Conservation (phyloP, 345 rosid genomes). For the Bretschneidera sinensis region DNA sequence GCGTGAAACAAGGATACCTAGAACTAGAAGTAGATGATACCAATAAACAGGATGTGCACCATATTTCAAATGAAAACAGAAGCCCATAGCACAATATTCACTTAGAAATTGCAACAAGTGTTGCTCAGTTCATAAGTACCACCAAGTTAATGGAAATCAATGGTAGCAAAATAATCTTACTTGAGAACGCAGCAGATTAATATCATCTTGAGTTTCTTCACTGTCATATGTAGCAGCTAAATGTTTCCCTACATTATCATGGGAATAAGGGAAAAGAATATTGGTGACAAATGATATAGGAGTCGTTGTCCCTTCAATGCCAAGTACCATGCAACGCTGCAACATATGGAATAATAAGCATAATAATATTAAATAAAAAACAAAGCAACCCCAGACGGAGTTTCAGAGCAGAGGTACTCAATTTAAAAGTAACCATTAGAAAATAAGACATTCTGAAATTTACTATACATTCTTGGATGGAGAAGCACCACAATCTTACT, state of each 20-base stretch:
- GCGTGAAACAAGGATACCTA: too few relatives aligned
- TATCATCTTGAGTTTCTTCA: constrained; percentile 45
- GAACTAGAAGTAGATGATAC: too few relatives aligned
- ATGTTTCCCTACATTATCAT: constrained; percentile 47
- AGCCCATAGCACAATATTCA: background rate
- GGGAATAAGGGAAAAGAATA: constrained; percentile 49
- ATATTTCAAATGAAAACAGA: background rate
- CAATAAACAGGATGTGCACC: background rate
- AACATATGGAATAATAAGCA: background rate
- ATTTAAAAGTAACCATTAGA: background rate
- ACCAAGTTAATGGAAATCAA: background rate
- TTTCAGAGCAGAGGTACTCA: background rate
- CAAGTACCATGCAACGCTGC: constrained; percentile 51
- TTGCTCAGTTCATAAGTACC: background rate
- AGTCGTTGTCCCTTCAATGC: constrained; percentile 49
- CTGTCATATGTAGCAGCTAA: constrained; percentile 41
- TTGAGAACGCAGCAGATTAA: constrained; percentile 36
- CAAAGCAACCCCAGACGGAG: background rate
- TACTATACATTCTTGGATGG: background rate
- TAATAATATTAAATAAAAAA: constrained; percentile 6
- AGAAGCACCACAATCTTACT: constrained; percentile 10
- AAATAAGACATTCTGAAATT: background rate
- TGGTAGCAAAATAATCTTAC: constrained; percentile 25
- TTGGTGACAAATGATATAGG: constrained; percentile 53
- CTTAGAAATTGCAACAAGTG: background rate